These are phyloP conservation scores for Ganoderma lingzhi DNA, from an alignment of 1,284 basidiomycete species.

Conservation along the genomic window DNA sequence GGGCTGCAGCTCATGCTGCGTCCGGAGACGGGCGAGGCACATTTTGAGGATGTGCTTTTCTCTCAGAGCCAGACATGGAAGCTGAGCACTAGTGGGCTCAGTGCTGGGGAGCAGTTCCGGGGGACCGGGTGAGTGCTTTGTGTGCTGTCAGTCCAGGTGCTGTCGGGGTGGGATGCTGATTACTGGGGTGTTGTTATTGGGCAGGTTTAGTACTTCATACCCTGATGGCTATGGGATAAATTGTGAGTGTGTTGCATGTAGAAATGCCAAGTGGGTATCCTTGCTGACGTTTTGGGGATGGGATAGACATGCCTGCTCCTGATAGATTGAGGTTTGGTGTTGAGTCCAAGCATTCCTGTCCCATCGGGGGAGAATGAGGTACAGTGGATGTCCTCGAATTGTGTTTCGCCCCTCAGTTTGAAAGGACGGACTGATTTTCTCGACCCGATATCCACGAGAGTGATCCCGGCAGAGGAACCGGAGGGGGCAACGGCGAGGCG, in stretches of 20 bases:
- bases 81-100: slow-evolving; percentile 91
- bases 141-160: neutral
- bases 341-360: slow-evolving; percentile 85
- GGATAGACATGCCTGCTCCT: slow-evolving; percentile 82
- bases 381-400: too few species aligned
- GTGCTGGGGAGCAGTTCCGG: slow-evolving; percentile 86
- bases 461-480: too few species aligned
- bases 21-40: slow-evolving; percentile 48
- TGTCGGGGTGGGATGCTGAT: neutral
- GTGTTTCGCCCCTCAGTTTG: too few species aligned
- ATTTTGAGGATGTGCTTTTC: slow-evolving; percentile 85
- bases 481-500: too few species aligned
- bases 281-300: slow-evolving; percentile 8
- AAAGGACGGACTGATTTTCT: too few species aligned
- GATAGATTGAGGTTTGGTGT: slow-evolving; percentile 93
- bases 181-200: neutral
- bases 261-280: neutral
- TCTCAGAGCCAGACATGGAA: slow-evolving; percentile 87
- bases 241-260: slow-evolving; percentile 62
- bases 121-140: slow-evolving; percentile 78
- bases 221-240: slow-evolving; percentile 93
- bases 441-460: too few species aligned
- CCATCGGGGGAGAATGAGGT: too few species aligned
- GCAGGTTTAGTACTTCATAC: slow-evolving; percentile 80
- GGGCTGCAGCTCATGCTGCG: slow-evolving; percentile 80